Percentiles rank a stretch among this genome's conserved stretches.
These are phyloP conservation scores for Irpex lacteus DNA, from an alignment of 1,284 basidiomycete species.

Conservation along the genomic window DNA sequence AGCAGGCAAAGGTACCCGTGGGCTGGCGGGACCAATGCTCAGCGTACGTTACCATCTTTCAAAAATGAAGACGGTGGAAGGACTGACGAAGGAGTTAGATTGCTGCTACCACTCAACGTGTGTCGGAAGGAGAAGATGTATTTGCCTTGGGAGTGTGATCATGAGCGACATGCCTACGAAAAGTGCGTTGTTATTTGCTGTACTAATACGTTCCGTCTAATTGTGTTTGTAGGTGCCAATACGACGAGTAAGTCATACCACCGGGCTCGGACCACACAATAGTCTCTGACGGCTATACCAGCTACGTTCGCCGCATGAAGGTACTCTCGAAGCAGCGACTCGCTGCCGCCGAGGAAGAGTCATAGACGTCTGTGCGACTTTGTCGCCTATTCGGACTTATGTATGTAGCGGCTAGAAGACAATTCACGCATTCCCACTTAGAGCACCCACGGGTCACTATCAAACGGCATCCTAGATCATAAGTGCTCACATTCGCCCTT, in stretches of 20 bases:
- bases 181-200: constrained; percentile 49
- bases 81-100: constrained; percentile 40
- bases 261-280: neutral
- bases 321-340: constrained; percentile 69
- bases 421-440: neutral
- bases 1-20: constrained; percentile 73
- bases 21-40: constrained; percentile 91
- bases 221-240: constrained; percentile 67
- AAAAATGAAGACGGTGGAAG: constrained; percentile 4
- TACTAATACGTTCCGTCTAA: constrained; percentile 8
- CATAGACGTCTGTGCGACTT: constrained; percentile 19
- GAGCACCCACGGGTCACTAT: no score
- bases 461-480: no score
- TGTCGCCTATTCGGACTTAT: neutral
- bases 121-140: constrained; percentile 75
- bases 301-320: constrained; percentile 85
- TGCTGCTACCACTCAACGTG: constrained; percentile 83
- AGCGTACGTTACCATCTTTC: constrained; percentile 56
- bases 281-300: constrained; percentile 30
- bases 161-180: constrained; percentile 75
- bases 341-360: constrained; percentile 51
- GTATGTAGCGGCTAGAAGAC: neutral
- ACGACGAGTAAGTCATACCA: constrained; percentile 73
- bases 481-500: no score
- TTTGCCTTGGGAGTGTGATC: constrained; percentile 81